Conservation (phyloP, 2,329 filamentous ascomycete genomes). For the Xylariaceae sp. region DNA sequence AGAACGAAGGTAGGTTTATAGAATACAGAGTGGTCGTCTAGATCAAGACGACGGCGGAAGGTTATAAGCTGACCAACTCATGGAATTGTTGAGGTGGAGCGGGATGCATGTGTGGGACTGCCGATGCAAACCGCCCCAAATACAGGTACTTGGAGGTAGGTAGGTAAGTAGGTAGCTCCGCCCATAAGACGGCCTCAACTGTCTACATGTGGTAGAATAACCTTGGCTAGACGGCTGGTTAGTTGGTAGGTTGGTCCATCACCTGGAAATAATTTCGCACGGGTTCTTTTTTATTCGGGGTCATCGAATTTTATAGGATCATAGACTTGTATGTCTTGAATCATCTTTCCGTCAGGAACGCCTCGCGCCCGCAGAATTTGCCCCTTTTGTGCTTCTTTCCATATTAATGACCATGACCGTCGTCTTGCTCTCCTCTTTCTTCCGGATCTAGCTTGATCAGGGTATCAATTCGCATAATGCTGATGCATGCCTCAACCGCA, state of each 20-base stretch:
- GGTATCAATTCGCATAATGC: slow-evolving; percentile 99
- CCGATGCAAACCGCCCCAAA: slow-evolving; percentile 25
- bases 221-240: not conserved
- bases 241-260: not conserved
- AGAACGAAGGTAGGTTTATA: no score
- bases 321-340: slow-evolving; percentile 19
- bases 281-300: not conserved
- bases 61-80: not conserved
- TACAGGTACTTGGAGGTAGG: no score
- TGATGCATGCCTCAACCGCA: slow-evolving; percentile 96
- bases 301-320: slow-evolving; percentile 10
- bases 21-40: no score
- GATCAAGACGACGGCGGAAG: not conserved
- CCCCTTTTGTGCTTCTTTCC: slow-evolving; percentile 12
- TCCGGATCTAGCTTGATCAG: slow-evolving; percentile 97
- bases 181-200: not conserved
- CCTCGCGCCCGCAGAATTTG: slow-evolving; percentile 20
- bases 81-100: not conserved
- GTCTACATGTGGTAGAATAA: not conserved
- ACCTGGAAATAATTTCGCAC: not conserved
- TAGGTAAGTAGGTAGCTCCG: not conserved
- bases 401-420: slow-evolving; percentile 75
- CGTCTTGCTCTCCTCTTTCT: slow-evolving; percentile 72
- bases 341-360: slow-evolving; percentile 21
- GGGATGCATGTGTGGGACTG: slow-evolving; percentile 12